A percentile compares a stretch with the other conserved stretches of the same genome.
Evolutionary conservation across 2,329 filamentous ascomycete genomes (phyloP).

Genomic region (Calonectria leucothoes): DNA sequence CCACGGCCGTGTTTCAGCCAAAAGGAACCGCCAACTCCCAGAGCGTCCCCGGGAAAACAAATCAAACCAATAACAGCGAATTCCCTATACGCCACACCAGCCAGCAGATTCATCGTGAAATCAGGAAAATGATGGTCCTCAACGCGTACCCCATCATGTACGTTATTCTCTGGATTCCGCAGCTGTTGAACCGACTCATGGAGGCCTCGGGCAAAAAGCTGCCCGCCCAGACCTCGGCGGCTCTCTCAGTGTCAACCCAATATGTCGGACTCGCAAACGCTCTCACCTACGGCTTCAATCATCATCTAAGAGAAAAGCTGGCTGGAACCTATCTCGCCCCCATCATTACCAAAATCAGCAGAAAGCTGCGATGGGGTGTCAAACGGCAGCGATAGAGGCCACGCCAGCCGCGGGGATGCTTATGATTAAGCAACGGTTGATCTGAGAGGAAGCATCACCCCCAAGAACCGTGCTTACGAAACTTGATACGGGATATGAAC

Average conservation of each 20-base stretch:
- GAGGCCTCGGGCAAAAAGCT: slow-evolving; percentile 28
- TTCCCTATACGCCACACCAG: slow-evolving; percentile 32
- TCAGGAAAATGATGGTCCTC: slow-evolving; percentile 39
- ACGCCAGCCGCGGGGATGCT: neutral
- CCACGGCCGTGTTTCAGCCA: neutral
- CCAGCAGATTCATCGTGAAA: slow-evolving; percentile 30
- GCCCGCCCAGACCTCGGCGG: slow-evolving; percentile 21
- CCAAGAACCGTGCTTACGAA: neutral
- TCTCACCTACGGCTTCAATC: slow-evolving; percentile 35
- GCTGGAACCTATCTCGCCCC: slow-evolving; percentile 30
- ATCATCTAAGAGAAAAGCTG: slow-evolving; percentile 35
- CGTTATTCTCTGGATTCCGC: slow-evolving; percentile 36
- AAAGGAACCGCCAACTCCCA: neutral
- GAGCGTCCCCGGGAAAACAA: neutral
- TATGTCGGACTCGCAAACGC: slow-evolving; percentile 36
- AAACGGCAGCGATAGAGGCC: neutral
- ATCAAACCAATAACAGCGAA: slow-evolving; percentile 34
- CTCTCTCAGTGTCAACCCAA: slow-evolving; percentile 34
- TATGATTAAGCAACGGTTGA: neutral
- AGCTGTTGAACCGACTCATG: slow-evolving; percentile 34
- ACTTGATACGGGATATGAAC: neutral
- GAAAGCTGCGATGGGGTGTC: neutral
- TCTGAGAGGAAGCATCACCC: neutral
- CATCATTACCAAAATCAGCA: slow-evolving; percentile 19
- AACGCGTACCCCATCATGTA: slow-evolving; percentile 40